A percentile compares a stretch with the other conserved stretches of the same genome.
These are phyloP conservation scores for Schizophyllum amplum DNA, from an alignment of 1,284 basidiomycete genomes.

Conservation along the genomic window DNA sequence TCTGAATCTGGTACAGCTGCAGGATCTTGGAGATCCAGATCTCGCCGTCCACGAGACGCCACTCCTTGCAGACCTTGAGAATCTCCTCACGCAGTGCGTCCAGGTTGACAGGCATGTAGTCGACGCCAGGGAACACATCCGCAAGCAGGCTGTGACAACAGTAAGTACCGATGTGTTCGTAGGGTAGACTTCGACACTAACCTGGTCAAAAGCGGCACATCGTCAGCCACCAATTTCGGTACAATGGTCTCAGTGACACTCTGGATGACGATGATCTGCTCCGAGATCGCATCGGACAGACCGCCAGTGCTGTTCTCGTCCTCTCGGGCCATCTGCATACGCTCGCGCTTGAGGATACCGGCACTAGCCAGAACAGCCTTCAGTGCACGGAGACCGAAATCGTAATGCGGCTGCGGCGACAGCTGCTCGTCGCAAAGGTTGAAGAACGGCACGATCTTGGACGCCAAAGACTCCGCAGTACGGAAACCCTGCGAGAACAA, in stretches of 20 bases:
- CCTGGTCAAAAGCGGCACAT: constrained; percentile 92
- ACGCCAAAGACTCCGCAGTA: constrained; percentile 91
- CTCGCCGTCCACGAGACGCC: constrained; percentile 78
- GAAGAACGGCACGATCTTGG: constrained; percentile 99
- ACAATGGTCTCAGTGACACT: constrained; percentile 99
- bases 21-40: constrained; percentile 95
- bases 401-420: constrained; percentile 97
- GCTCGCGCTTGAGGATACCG: constrained; percentile 94
- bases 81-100: constrained; percentile 83
- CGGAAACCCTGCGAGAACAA: constrained; percentile 99
- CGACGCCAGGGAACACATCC: constrained; percentile 96
- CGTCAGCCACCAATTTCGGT: constrained; percentile 95
- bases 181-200: constrained; percentile 24
- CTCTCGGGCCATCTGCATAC: constrained; percentile 46
- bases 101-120: constrained; percentile 85
- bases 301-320: constrained; percentile 42
- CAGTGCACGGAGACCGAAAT: constrained; percentile 96
- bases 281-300: constrained; percentile 67
- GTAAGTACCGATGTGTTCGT: not conserved
- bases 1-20: constrained; percentile 98
- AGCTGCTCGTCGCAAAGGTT: constrained; percentile 97
- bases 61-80: constrained; percentile 79
- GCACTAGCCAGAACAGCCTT: constrained; percentile 96
- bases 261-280: constrained; percentile 97
- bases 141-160: constrained; percentile 67